Base-by-base conservation (phyloP, 257 asterid species). In the Verbascum thapsus region DNA sequence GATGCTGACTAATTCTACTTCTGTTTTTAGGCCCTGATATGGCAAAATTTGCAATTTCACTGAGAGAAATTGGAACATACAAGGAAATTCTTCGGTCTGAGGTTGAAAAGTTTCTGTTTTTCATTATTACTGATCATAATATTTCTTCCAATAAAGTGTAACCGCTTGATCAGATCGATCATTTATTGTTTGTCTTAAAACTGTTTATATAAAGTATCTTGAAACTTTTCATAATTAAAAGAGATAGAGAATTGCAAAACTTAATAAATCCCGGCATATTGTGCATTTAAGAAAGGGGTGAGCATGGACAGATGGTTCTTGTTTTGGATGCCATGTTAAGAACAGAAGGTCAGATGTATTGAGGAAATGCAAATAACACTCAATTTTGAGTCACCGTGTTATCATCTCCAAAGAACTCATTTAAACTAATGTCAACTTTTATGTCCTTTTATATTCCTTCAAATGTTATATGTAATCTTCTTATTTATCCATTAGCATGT, bases 51-150 rank as follows among this genome's bases (percentile, higher is more conserved):
- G 90, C 96, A n/a, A 85, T 84, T 61, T 83, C 91, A 55, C 61
- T 94, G 73, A 85, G 90, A 79, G 99, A 94, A 77, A 85, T 87
- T 40, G 99, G 94, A 81, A 90, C 84, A 30, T 84, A 90, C 85
- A 90, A 87, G 77, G 99, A 94, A 80, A 73, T 80, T 84, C 99
- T 94, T 74, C 95, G 84, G 67, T 80, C 94, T 50, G 85, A 94
- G 97, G 99, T 94, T 58, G 64, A 52, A 38, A 54, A 19, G 59
- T 40, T 55, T 69, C 53, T 63, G 40, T 61, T 12, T 40, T n/a
- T 48, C 17, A 3, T 8, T 43, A 41, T 54, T 57, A 49, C 60
- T 61, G 67, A 35, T 59, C 60, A 53, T 42, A 42, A 43, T 59
- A 40, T 53, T 62, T 65, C 42, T 61, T 55, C 48, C 53, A 22